phyloP scores from a whole-genome alignment of 2,329 filamentous ascomycete genomes.

The Macroventuria anomochaeta region DNA sequence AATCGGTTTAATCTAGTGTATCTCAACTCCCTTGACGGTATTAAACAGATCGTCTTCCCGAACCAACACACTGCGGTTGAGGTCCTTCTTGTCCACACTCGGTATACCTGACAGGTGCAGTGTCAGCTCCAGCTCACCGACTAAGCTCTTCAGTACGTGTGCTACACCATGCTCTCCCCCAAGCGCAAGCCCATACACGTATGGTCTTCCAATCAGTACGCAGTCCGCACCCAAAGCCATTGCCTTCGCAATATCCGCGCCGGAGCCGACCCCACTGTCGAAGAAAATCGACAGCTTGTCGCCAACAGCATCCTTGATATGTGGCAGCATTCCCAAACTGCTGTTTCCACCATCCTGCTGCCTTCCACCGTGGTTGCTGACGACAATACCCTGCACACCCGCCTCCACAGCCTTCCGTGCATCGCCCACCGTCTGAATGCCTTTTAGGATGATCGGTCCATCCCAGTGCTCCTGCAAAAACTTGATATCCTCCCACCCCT shows the following conservation, averaged over 20 bases:
- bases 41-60: constrained; percentile 32
- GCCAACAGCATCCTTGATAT: constrained; percentile 60
- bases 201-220: constrained; percentile 64
- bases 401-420: constrained; percentile 53
- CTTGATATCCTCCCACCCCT: constrained; percentile 68
- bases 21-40: constrained; percentile 23
- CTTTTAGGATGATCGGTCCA: constrained; percentile 69
- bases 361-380: constrained; percentile 61
- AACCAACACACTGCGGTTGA: constrained; percentile 30
- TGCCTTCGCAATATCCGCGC: constrained; percentile 60
- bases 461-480: constrained; percentile 66
- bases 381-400: constrained; percentile 58
- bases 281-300: constrained; percentile 52
- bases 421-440: constrained; percentile 60
- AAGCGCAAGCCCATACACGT: constrained; percentile 64
- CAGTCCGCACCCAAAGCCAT: constrained; percentile 62
- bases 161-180: constrained; percentile 63
- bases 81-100: constrained; percentile 25
- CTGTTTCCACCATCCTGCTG: constrained; percentile 61
- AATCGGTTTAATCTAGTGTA: constrained; percentile 21
- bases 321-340: constrained; percentile 61
- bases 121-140: constrained; percentile 34
- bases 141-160: constrained; percentile 33
- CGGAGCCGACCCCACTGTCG: constrained; percentile 59
- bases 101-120: constrained; percentile 34